Evolutionary conservation across 2,329 filamentous ascomycete species (phyloP).

Genomic region (Chrysoporthe deuterocubensis): DNA sequence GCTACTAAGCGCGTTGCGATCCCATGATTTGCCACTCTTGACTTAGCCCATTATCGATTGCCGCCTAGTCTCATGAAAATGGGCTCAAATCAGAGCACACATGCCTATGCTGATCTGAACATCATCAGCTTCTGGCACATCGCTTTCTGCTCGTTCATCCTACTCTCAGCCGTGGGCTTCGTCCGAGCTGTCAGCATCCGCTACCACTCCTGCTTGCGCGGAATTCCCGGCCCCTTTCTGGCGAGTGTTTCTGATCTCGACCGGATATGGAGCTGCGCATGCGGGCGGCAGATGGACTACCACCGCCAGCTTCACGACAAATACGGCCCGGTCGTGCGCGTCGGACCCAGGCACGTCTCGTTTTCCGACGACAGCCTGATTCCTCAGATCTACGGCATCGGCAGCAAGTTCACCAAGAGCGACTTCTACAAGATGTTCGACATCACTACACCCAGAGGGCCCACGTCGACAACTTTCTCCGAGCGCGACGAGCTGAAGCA

Average conservation of each 20-base stretch:
- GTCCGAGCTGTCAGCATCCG: not conserved
- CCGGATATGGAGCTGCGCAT: constrained; percentile 12
- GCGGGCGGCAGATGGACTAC: constrained; percentile 14
- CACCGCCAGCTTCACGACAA: constrained; percentile 35
- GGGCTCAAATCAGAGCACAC: not conserved
- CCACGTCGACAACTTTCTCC: constrained; percentile 13
- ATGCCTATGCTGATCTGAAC: not conserved
- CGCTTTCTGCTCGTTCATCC: not conserved
- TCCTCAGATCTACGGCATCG: constrained; percentile 28
- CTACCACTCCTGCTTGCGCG: constrained; percentile 5
- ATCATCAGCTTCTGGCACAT: not conserved
- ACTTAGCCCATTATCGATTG: not conserved
- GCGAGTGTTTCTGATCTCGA: constrained; percentile 18
- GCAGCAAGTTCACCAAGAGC: constrained; percentile 32
- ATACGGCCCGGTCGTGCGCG: constrained; percentile 44
- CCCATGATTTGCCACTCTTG: not conserved
- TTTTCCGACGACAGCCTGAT: constrained; percentile 35
- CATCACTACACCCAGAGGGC: not conserved
- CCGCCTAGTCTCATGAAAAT: not conserved
- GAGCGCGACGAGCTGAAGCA: constrained; percentile 16
- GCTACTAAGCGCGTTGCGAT: not conserved
- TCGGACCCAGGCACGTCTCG: constrained; percentile 43
- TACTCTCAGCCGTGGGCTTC: not conserved
- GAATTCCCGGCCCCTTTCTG: constrained; percentile 9
- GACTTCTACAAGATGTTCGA: constrained; percentile 20